Conservation (phyloP, 805 yeast species). For the Brettanomyces nanus region DNA sequence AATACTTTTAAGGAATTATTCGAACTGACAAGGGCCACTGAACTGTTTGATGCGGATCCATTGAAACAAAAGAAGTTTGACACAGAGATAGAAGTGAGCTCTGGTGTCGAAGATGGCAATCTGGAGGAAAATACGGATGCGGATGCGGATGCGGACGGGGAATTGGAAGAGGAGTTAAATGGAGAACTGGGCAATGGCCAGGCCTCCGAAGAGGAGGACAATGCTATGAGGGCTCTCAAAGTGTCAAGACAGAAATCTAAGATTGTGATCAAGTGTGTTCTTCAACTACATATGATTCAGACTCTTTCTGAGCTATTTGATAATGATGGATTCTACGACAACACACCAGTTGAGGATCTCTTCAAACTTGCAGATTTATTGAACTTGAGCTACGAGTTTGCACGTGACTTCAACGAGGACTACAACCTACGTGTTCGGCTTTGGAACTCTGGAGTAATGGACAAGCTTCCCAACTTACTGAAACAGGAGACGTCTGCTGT, state of each 20-base stretch:
- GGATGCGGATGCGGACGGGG: slow-evolving; percentile 6
- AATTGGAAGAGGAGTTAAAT: slow-evolving; percentile 8
- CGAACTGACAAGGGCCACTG: slow-evolving; percentile 77
- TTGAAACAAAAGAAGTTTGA: slow-evolving; percentile 16
- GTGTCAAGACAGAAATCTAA: slow-evolving; percentile 42
- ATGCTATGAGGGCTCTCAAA: slow-evolving; percentile 12
- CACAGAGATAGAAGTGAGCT: slow-evolving; percentile 22
- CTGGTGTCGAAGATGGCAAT: slow-evolving; percentile 25
- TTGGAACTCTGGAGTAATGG: slow-evolving; percentile 89
- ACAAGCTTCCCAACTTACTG: slow-evolving; percentile 81
- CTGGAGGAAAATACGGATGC: slow-evolving; percentile 13
- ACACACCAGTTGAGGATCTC: slow-evolving; percentile 61
- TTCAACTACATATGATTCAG: slow-evolving; percentile 85
- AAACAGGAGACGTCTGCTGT: slow-evolving; percentile 90
- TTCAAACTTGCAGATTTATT: slow-evolving; percentile 52
- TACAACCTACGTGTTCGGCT: slow-evolving; percentile 79
- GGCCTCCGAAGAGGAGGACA: slow-evolving; percentile 12
- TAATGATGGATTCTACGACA: slow-evolving; percentile 54
- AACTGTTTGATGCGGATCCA: slow-evolving; percentile 62
- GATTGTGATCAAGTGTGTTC: slow-evolving; percentile 85
- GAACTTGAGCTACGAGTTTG: slow-evolving; percentile 67
- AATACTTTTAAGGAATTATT: slow-evolving; percentile 62
- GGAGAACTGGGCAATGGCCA: slow-evolving; percentile 3
- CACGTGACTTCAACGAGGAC: slow-evolving; percentile 82
- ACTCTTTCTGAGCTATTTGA: slow-evolving; percentile 74